Conservation (phyloP, 768 basidiomycete genomes). For the Tulasnella sp. region DNA sequence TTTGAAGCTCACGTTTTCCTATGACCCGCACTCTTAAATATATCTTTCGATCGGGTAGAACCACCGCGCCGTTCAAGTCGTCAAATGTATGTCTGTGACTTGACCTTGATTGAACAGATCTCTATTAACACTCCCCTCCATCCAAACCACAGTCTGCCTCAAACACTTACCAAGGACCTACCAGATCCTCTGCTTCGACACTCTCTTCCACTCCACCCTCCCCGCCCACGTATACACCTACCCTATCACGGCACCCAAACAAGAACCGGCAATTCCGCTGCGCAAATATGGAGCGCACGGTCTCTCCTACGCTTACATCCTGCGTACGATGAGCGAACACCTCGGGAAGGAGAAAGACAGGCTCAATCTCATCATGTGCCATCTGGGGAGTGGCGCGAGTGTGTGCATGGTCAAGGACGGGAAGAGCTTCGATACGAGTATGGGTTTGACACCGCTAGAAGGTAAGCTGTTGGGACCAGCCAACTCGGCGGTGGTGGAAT, state of each 20-base stretch:
- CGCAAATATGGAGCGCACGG: conserved; percentile 92
- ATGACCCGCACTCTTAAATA: not conserved
- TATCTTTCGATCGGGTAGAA: conserved; percentile 14
- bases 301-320: conserved; percentile 46
- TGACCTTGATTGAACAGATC: conserved; percentile 50
- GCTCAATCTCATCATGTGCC: conserved; percentile 68
- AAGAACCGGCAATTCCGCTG: conserved; percentile 48
- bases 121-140: conserved; percentile 28
- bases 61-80: conserved; percentile 19
- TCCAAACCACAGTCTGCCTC: conserved; percentile 42
- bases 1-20: too few relatives aligned
- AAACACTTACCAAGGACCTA: conserved; percentile 50
- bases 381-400: conserved; percentile 86
- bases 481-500: not conserved
- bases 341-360: conserved; percentile 42
- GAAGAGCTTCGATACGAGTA: conserved; percentile 70
- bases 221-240: conserved; percentile 69
- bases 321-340: conserved; percentile 46
- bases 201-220: conserved; percentile 69
- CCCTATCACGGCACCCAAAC: conserved; percentile 37
- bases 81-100: conserved; percentile 32
- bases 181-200: conserved; percentile 82
- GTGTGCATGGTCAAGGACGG: conserved; percentile 66
- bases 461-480: too few relatives aligned
- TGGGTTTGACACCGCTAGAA: conserved; percentile 86